Evolutionary conservation across 805 yeast genomes (phyloP), one percentile per base, ranked within the genome.

Genomic region (Trichomonascus vanleenenianus): DNA sequence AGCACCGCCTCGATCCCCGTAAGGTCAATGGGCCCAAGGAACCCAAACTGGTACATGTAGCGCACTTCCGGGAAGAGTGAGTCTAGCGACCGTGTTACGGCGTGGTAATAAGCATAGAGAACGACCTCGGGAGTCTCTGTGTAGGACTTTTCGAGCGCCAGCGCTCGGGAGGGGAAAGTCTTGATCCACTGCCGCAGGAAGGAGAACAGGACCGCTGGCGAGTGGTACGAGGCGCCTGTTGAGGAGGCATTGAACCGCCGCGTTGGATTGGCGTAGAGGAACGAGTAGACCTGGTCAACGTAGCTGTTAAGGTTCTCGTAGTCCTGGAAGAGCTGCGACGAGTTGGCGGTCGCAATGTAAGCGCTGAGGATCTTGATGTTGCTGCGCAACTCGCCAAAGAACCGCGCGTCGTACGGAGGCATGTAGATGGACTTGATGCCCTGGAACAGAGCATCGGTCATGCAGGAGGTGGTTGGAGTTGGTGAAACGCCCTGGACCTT

Each of bases 61-160:
- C 67, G 50, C 2, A 60, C 58, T 46, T 66, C 70, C 8, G 70
- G 63, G 43, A 64, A 64, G 30, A 66, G 51, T 1, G 68, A 65
- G 46, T 59, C 65, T 39, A 66, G 43, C 1, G 63, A 57, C 14
- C 63, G 53, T 11, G 63, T 56, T 3, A 55, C 60, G 3, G 68
- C 67, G 39, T 62, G 67, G 49, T 56, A 66, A 48, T 62, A 66
- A 6, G 61, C 47, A 25, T 56, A 57, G 10, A 66, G 47, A 12
- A 65, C 43, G n/a, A 54, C 46, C 10, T 52, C 47, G 22, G 56
- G 40, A 12, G 38, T 12, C 27, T 40, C 43, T 30, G 8, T 6
- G 38, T 27, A 35, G 22, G 43, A 15, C 15, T 18, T 27, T 12
- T 36, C 7, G 4, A 38, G 40, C 30, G 50, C 41, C 30, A 57